phyloP scores from a whole-genome alignment of 257 asterid genomes.

The Penstemon eatonii region DNA sequence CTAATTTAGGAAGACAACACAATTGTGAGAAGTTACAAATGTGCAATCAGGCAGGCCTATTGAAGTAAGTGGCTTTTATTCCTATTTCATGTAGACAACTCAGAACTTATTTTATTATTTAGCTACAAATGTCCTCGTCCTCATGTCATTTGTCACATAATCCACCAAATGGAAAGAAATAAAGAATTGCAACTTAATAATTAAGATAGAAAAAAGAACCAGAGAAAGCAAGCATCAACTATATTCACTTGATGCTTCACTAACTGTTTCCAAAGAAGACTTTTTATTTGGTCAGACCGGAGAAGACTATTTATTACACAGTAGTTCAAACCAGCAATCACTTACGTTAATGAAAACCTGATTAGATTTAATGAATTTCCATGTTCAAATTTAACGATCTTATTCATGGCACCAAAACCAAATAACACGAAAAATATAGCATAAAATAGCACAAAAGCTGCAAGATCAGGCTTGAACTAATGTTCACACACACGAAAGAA shows the following conservation, averaged over 20 bases:
- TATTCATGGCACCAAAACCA: background rate
- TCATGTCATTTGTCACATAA: too few species aligned
- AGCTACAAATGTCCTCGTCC: too few species aligned
- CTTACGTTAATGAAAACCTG: background rate
- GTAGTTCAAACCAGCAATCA: constrained; percentile 2
- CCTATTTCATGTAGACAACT: too few species aligned
- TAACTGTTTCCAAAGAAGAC: constrained; percentile 1
- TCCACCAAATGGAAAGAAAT: background rate
- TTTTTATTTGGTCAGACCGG: background rate
- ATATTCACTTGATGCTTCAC: background rate
- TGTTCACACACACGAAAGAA: background rate
- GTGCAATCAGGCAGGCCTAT: too few species aligned
- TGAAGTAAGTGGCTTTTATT: too few species aligned
- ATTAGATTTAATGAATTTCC: background rate
- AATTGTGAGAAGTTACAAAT: too few species aligned
- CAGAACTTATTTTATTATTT: too few species aligned
- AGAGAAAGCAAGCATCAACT: background rate
- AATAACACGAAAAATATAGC: background rate
- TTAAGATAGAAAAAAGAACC: background rate
- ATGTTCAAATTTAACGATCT: constrained; percentile 4
- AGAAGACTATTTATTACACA: too few species aligned
- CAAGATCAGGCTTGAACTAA: background rate
- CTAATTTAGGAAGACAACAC: too few species aligned
- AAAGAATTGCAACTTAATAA: background rate
- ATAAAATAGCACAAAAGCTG: background rate